Base-by-base conservation (phyloP, 2,329 filamentous ascomycete genomes). In the Stenocarpella maydis region DNA sequence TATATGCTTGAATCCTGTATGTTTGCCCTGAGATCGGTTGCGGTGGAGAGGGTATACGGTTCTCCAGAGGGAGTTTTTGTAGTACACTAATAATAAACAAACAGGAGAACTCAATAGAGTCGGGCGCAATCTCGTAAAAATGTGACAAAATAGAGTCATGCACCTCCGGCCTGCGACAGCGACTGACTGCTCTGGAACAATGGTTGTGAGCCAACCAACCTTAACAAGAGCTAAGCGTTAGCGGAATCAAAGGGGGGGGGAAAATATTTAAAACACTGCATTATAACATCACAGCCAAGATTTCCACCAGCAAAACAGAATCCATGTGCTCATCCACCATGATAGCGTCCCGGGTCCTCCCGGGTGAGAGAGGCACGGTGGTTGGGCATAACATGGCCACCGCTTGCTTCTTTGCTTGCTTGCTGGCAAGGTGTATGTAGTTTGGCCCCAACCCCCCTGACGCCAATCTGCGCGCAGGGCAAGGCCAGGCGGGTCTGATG, bases 321-420 rank as follows among this genome's bases (percentile, higher is more conserved):
- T 39, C 34, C 41, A 39, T 3, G 31, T 12, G 31, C 55, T 39
- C 37, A 58, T 58, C 41, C 64, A 39, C 52, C 37, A 26, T n/a
- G 50, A 49, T 45, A 34, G 50, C 28, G 41, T 47, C 64, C 64
- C 64, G 52, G 28, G 47, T 58, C 52, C 39, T 67, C 53, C 64
- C 64, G 64, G 63, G 24, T 10, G 19, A 31, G 17, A n/a, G n/a
- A n/a, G n/a, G n/a, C n/a, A n/a, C n/a, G n/a, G 49, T 19, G 50
- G 54, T n/a, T 28, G 14, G 5, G 39, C 37, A 55, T n/a, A 4
- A 31, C 31, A 45, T 26, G 17, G 17, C 49, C 26, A 39, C 54
- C 45, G 37, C 24, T 4, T 34, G 31, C 31, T 34, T 60, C 4
- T 10, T 37, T 60, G 37, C 24, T 4, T 34, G 31, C 31, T 34